Percentiles rank a stretch among this genome's conserved stretches.
phyloP scores from a whole-genome alignment of 139 green algal species.

The Chlamydomonas sp. region DNA sequence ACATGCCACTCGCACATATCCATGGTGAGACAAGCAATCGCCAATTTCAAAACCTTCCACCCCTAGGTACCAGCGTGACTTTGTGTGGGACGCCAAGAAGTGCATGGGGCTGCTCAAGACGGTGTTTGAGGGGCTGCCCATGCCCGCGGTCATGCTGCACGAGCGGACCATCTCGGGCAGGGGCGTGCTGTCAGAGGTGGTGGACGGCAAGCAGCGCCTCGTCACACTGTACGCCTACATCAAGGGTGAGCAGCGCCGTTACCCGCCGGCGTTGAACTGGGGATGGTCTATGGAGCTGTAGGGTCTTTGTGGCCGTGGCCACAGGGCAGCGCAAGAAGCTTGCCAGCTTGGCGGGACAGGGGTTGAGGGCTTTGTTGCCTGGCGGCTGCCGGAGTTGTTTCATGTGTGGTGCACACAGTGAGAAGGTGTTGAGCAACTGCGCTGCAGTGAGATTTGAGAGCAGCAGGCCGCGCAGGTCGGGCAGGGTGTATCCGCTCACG shows the following conservation, averaged over 20 bases:
- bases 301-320: too few species aligned
- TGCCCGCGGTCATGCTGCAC: background rate
- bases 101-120: background rate
- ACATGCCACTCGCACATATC: background rate
- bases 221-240: background rate
- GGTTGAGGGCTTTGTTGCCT: too few species aligned
- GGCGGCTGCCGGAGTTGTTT: too few species aligned
- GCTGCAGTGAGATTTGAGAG: too few species aligned
- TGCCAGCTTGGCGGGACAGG: too few species aligned
- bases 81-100: slow-evolving; percentile 7
- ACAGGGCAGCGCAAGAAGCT: too few species aligned
- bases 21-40: background rate
- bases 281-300: too few species aligned
- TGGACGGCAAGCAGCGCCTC: slow-evolving; percentile 3
- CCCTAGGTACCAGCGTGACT: background rate
- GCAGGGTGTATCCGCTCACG: too few species aligned
- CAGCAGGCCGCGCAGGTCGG: too few species aligned
- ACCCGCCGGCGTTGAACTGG: too few species aligned
- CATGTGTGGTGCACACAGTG: too few species aligned
- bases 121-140: background rate
- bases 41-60: background rate
- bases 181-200: background rate
- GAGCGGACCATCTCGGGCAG: background rate
- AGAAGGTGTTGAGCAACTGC: too few species aligned
- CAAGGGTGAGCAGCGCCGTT: background rate